Base-by-base conservation (phyloP, 306 rosid genomes). In the Lathyrus oleraceus region DNA sequence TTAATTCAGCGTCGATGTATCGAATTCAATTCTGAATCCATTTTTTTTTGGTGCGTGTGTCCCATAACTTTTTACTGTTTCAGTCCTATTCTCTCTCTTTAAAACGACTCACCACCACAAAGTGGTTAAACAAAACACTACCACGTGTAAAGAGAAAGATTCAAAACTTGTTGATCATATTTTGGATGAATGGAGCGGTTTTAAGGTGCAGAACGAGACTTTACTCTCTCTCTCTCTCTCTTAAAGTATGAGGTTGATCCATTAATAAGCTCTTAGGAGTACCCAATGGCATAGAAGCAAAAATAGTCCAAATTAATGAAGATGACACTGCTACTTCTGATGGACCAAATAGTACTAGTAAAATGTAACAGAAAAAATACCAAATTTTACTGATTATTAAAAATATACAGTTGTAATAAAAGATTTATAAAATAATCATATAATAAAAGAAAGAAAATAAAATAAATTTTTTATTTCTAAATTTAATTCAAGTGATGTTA, bases 111-210 rank as follows among this genome's bases (percentile, higher is more conserved):
- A 30, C 0, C 4, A 30, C 0, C 1, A 1, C 7, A 30, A 30
- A 39, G 73, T 19, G 59, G 70, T 68, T 59, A 10, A 53, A 32
- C 38, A 12, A 20, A 15, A 10, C 3, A 30, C 1, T 69, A 69
- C 65, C 75, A 76, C 80, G 58, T 76, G 75, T 48, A 67, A 2
- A 27, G 8, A 43, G 12, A 21, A 39, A 16, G 66, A 54, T 74
- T 65, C 27, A 42, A 54, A 48, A 23, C 63, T 62, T 62, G 38
- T 64, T 64, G 21, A 47, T 67, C 45, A 30, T 67, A 27, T 3
- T 19, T 10, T 52, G 30, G 30, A 52, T 52, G 30, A 6, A 9
- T 20, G 59, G 59, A 52, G 59, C 6, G 30, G 30, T 14, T 4
- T 44, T 3, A 1, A 30, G 15, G 48, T 43, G 6, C 2, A 40